phyloP scores from a whole-genome alignment of 768 basidiomycete species.

The Sutorius australiensis region DNA sequence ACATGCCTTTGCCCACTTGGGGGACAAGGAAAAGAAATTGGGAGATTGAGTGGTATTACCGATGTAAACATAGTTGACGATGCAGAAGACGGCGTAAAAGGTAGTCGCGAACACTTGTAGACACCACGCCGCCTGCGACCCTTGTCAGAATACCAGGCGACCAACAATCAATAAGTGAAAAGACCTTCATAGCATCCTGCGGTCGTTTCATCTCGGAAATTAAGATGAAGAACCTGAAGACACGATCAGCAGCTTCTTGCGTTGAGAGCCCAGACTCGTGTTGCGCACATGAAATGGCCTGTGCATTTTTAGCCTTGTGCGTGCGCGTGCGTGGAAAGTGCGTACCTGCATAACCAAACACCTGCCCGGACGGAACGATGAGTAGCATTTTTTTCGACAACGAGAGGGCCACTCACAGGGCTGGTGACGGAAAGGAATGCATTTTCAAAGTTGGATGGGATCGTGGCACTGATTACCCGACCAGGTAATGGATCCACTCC shows the following conservation, averaged over 20 bases:
- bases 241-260: neutral
- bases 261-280: neutral
- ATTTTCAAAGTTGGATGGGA: conserved; percentile 41
- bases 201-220: conserved; percentile 54
- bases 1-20: conserved; percentile 45
- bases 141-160: neutral
- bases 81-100: conserved; percentile 47
- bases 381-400: neutral
- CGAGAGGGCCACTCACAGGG: neutral
- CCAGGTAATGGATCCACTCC: conserved; percentile 42
- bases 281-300: conserved; percentile 51
- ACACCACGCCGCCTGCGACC: conserved; percentile 40
- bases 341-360: conserved; percentile 8
- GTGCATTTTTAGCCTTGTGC: neutral
- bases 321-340: neutral
- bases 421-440: conserved; percentile 5
- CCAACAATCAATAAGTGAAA: conserved; percentile 15
- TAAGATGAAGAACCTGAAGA: conserved; percentile 51
- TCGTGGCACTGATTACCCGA: conserved; percentile 27
- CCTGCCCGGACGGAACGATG: neutral
- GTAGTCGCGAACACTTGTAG: conserved; percentile 51
- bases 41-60: conserved; percentile 31
- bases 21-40: conserved; percentile 6
- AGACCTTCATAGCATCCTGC: conserved; percentile 54
- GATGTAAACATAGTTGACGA: conserved; percentile 45